Percentiles rank a stretch among this genome's conserved stretches.
These are phyloP conservation scores for Plasmodium cynomolgi DNA, from an alignment of 169 alveolate genomes.

Conservation along the genomic window DNA sequence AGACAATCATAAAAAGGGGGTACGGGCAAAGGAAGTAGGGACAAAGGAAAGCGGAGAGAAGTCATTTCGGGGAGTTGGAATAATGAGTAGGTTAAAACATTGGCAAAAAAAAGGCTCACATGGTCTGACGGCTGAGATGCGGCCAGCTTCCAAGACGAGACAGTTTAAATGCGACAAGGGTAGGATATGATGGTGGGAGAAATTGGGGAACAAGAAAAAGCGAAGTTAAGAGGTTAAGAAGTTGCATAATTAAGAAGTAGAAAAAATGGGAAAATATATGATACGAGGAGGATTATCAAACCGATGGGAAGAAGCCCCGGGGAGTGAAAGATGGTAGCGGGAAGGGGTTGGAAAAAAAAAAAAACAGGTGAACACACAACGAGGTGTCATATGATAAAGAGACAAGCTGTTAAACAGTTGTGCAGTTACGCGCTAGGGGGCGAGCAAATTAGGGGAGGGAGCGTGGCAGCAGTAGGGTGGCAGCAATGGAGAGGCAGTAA, in stretches of 20 bases:
- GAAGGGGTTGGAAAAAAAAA: neutral
- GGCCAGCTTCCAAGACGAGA: neutral
- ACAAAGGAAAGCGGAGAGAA: neutral
- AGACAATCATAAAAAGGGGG: neutral
- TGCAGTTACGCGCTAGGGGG: conserved; percentile 3
- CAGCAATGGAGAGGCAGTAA: neutral
- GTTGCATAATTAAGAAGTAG: conserved; percentile 1
- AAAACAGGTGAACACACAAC: conserved; percentile 12
- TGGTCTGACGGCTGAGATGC: neutral
- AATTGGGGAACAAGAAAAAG: conserved; percentile 2
- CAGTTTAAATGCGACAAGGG: neutral
- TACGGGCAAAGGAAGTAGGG: neutral
- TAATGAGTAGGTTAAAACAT: neutral
- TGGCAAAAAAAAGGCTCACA: neutral
- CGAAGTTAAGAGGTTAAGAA: conserved; percentile 6
- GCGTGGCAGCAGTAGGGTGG: neutral
- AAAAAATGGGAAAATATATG: neutral
- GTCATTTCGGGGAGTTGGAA: neutral
- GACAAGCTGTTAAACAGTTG: neutral
- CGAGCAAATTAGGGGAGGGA: conserved; percentile 3
- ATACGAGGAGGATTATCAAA: neutral
- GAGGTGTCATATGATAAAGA: neutral
- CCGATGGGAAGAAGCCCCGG: neutral
- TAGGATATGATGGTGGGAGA: neutral
- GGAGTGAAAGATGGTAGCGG: neutral